Conservation (phyloP, 371 early-diverging fungal genomes). For the Dipsacomyces acuminosporus region DNA sequence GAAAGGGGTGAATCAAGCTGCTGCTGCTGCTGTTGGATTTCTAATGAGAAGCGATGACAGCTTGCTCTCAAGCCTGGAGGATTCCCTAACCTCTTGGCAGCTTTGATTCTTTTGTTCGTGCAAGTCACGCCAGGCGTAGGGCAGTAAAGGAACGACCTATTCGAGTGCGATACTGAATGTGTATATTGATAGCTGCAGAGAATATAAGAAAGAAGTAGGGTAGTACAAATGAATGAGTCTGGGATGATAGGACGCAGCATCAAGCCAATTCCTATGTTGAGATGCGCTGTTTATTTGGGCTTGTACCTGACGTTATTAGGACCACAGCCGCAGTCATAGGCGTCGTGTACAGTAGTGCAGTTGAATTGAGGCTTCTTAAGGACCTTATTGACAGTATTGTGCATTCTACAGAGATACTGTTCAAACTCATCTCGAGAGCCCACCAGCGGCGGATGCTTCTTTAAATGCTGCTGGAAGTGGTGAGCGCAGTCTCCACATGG, state of each 20-base stretch:
- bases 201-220: background rate
- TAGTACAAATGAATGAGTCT: background rate
- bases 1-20: too few relatives aligned
- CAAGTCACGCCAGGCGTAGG: too few relatives aligned
- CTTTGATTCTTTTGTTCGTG: too few relatives aligned
- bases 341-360: conserved; percentile 75
- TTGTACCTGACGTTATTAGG: conserved; percentile 46
- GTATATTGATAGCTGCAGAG: too few relatives aligned
- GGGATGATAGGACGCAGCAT: too few relatives aligned
- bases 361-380: conserved; percentile 86
- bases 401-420: conserved; percentile 92
- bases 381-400: conserved; percentile 94
- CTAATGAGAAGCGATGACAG: too few relatives aligned
- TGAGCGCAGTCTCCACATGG: conserved; percentile 98
- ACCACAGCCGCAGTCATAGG: conserved; percentile 89
- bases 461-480: conserved; percentile 78
- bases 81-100: too few relatives aligned
- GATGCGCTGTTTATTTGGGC: conserved; percentile 19
- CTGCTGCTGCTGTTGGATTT: too few relatives aligned
- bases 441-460: conserved; percentile 79
- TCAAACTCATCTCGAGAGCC: conserved; percentile 67
- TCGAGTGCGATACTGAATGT: too few relatives aligned
- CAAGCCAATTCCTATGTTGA: too few relatives aligned
- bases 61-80: too few relatives aligned
- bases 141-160: too few relatives aligned